Conservation (phyloP, 805 yeast genomes). For the Torulaspora microellipsoides region DNA sequence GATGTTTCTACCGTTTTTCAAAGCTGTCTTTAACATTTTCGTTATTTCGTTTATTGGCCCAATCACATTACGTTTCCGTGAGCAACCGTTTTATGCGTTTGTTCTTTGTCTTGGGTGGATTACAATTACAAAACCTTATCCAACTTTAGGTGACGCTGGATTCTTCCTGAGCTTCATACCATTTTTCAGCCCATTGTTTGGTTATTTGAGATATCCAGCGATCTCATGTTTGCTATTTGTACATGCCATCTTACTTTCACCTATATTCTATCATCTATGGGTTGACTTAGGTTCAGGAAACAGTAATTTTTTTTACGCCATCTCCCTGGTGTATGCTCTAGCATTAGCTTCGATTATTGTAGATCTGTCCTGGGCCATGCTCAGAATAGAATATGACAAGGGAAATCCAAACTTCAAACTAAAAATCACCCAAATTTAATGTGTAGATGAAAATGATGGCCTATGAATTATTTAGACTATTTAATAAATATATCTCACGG, state of each 20-base stretch:
- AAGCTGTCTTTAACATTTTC: slow-evolving; percentile 78
- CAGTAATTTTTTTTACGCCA: slow-evolving; percentile 93
- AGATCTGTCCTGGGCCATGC: slow-evolving; percentile 79
- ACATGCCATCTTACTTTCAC: slow-evolving; percentile 64
- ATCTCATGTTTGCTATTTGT: slow-evolving; percentile 50
- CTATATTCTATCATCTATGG: slow-evolving; percentile 93
- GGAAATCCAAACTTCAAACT: slow-evolving; percentile 34
- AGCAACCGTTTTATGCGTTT: slow-evolving; percentile 56
- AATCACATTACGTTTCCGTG: slow-evolving; percentile 58
- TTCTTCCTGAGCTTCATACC: slow-evolving; percentile 46
- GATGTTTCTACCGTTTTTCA: slow-evolving; percentile 76
- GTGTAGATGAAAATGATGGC: background rate
- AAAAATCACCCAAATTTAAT: slow-evolving; percentile 49
- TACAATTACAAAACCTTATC: slow-evolving; percentile 74
- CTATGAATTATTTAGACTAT: too few species aligned
- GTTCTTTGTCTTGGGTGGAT: slow-evolving; percentile 47
- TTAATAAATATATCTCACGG: background rate
- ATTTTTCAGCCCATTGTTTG: slow-evolving; percentile 44
- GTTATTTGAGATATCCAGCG: slow-evolving; percentile 43
- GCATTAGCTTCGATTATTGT: slow-evolving; percentile 63
- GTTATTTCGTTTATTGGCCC: slow-evolving; percentile 66
- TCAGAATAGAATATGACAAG: slow-evolving; percentile 61
- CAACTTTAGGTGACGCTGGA: slow-evolving; percentile 75
- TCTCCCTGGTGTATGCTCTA: slow-evolving; percentile 72
- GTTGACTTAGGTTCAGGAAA: slow-evolving; percentile 91